Evolutionary conservation across 139 green algal species (phyloP), one percentile per base, ranked within the genome.

Genomic region (Volvox reticuliferus): DNA sequence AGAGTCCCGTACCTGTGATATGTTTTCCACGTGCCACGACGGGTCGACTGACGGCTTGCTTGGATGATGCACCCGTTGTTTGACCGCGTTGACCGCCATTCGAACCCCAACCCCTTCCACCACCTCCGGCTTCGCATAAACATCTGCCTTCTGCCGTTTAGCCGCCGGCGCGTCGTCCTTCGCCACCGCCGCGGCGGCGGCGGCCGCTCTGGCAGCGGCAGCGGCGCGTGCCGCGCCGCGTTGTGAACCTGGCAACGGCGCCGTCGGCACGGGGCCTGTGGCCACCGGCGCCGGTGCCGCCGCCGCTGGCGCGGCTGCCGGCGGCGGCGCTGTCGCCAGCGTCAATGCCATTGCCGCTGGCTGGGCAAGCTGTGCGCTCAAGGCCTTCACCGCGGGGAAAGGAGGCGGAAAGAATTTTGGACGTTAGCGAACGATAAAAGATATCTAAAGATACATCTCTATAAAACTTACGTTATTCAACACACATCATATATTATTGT

Each of bases 31-130:
- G 16, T 76, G 44, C 30, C 35, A 20, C 3, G 71, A 5, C 37
- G 83, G 82, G 35, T 93, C 86, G 19, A 82, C 37, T 37, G 71
- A 67, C 76, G 44, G n/a, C 19, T 63, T 73, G 28, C 0, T 26
- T 12, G 65, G 61, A 2, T 83, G 55, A 37, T 82, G 28, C 37
- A 81, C 80, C n/a, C 30, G 28, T 67, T 79, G 75, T 76, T 61
- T 67, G 36, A 75, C 44, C 18, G 44, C 88, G 50, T 90, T 93
- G 76, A 87, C 88, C 65, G 65, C 79, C 81, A 89, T 69, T 26
- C 91, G 86, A 3, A 28, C 28, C 1, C 33, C 89, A 1, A 21
- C 37, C 0, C 90, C 83, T 32, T 78, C 55, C 19, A 91, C 32
- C 35, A 91, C 87, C 26, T 86, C 87, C 0, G 77, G 76, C 76